Evolutionary conservation across 2,329 filamentous ascomycete genomes (phyloP), one percentile per base, ranked within the genome.

Genomic region (Penicillium sp.): DNA sequence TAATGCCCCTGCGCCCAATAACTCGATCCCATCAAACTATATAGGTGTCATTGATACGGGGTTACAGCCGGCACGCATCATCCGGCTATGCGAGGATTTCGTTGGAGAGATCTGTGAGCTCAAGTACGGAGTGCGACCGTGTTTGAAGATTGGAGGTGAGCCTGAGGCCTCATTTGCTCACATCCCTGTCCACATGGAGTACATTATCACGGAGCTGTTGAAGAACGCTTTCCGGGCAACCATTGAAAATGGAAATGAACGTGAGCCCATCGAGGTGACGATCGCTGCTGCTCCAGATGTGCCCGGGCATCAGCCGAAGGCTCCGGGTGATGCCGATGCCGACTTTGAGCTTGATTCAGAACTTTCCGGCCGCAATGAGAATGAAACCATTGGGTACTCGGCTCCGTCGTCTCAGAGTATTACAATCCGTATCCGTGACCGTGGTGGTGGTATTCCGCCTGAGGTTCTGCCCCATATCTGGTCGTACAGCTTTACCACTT

Each of bases 401-500:
- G 67, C 63, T 8, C 69, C 73, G 1, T 74, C 87, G 4, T 83
- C 82, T 0, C 90, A 92, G 0, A 92, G 91, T 36, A 91, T 99
- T 12, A 97, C 94, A 0, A 95, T 99, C 65, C 86, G 94, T 25
- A 97, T 99, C 64, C 87, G 94, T 9, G 94, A 99, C 71, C 87
- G 91, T n/a, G 94, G 94, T 47, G 93, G 93, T 40, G 94, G 94
- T 35, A 97, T 99, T 53, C 84, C 86, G 0, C 90, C 92, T 0
- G 89, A 92, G 16, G 87, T 94, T 28, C 77, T 94, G 33, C 86
- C 88, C 5, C 88, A 93, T 63, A 92, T 99, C 56, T 99, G 94
- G 92, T 92, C 91, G 7, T 99, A 97, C 73, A 94, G 90, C 60
- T 99, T 97, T 72, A 97, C 93, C 19, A 99, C 94, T 0, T 97